phyloP scores from a whole-genome alignment of 345 rosid genomes.

The Gossypium bickii region DNA sequence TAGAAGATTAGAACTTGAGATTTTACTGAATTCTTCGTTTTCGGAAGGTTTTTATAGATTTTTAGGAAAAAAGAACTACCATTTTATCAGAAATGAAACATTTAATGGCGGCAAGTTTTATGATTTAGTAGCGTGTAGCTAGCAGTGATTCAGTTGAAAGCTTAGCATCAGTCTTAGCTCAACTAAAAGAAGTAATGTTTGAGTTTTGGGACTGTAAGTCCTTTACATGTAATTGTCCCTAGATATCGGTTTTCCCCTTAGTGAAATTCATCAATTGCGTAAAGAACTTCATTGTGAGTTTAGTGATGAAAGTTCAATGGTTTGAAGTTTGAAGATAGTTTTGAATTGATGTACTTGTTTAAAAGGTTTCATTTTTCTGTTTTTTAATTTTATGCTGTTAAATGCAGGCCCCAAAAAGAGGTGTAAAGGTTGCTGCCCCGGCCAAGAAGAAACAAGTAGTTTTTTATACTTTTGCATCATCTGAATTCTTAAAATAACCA shows the following conservation, averaged over 20 bases:
- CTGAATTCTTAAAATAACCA: neutral
- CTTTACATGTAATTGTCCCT: neutral
- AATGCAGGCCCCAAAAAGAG: constrained; percentile 30
- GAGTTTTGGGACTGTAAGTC: neutral
- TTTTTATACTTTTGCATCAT: neutral
- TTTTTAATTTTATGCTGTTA: neutral
- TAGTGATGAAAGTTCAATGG: neutral
- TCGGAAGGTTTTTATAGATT: neutral
- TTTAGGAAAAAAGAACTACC: neutral
- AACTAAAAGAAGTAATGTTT: neutral
- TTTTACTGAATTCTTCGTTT: neutral
- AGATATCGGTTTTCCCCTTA: neutral
- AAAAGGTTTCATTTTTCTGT: neutral
- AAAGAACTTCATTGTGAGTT: neutral
- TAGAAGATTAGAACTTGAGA: neutral
- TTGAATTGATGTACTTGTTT: neutral
- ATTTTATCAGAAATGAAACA: too few relatives aligned
- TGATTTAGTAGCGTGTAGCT: neutral
- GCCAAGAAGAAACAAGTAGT: constrained; percentile 29
- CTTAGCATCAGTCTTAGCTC: neutral
- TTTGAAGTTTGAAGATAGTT: neutral
- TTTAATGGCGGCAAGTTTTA: neutral
- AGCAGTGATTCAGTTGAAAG: neutral
- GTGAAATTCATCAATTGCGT: neutral
- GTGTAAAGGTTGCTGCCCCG: constrained; percentile 23